Evolutionary conservation across 768 basidiomycete species (phyloP), one percentile per base, ranked within the genome.

Genomic region (Mycena filopes): DNA sequence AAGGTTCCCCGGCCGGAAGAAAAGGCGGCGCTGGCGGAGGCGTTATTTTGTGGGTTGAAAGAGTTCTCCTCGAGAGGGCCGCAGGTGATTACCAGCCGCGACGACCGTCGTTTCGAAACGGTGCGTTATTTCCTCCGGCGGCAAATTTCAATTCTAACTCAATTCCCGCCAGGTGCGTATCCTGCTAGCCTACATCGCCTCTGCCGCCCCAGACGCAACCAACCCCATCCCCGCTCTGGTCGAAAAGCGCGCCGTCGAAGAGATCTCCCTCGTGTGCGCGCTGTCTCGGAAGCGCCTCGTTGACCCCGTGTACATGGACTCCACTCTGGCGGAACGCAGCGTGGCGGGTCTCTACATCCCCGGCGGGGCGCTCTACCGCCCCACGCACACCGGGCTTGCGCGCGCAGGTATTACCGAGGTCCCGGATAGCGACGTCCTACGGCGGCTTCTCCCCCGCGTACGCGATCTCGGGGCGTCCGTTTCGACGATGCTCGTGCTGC

Each of bases 1-100:
- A 60, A 60, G 15, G 66, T 64, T 13, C 70, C 65, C 8, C 55
- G 46, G 4, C 63, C 72, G 23, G 55, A 74, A 26, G 74, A 74
- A 23, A 69, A 70, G 62, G 73, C 74, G 1, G 72, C 74, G 1
- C 60, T 76, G 1, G 61, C 74, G 20, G 71, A 73, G 46, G 66
- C 71, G 0, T 15, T 74, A 6, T 76, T 69, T 46, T 65, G 71
- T 26, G 65, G 68, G 3, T 50, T 74, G 33, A 48, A 55, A n/a
- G 73, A 69, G 31, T 74, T 74, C 31, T 64, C 68, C 7, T 46
- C 40, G 0, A 41, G 62, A 2, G 72, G 48, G 9, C 73, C 74
- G 7, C 23, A 18, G 5, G 68, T 65, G 1, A 73, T 61, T 41
- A 54, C 43, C 33, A 42, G 56, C 49, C 58, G 58, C 40, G 48